Base-by-base conservation (phyloP, 306 rosid genomes). In the Vicia villosa region DNA sequence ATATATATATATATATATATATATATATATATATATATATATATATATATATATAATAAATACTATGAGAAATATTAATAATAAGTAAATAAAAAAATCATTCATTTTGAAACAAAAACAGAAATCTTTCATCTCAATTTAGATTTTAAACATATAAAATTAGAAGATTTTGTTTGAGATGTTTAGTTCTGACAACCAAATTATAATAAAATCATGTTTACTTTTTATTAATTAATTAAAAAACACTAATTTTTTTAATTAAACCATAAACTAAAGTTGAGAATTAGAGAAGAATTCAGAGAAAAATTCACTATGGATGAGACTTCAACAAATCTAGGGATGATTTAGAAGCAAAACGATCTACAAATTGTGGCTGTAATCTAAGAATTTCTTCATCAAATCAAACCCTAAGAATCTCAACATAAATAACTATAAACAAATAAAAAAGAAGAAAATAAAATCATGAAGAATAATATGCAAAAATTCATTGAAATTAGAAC, bases 341-440 rank as follows among this genome's bases (percentile, higher is more conserved):
- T 55, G 26, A 63, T 41, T 74, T 42, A 17, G 57, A 73, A 67
- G 5, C 28, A 68, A 56, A 61, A 56, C 10, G 32, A 63, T 77
- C 64, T 10, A 8, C 36, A 10, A 41, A 38, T 40, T 54, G 34
- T 36, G 30, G 12, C 26, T 66, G 28, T 11, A 14, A 72, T 61
- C 36, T 43, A 41, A 22, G 6, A 45, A 54, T 16, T 16, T 45
- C 20, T 12, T 32, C 16, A 16, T 51, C n/a, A 51, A 16, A 47
- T 9, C 71, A 30, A 63, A 20, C 75, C 65, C 86, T 66, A 70
- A 24, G 30, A 66, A 65, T 60, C 78, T 63, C 7, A 56, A 16
- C 51, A 41, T 10, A 37, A 17, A 40, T 68, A 9, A 41, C 20
- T 26, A 68, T 6, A 68, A 1, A 52, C n/a, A 36, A 56, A 12